A percentile compares a stretch with the other conserved stretches of the same genome.
These are phyloP conservation scores for Pisolithus albus DNA, from an alignment of 768 basidiomycete genomes.

Conservation along the genomic window DNA sequence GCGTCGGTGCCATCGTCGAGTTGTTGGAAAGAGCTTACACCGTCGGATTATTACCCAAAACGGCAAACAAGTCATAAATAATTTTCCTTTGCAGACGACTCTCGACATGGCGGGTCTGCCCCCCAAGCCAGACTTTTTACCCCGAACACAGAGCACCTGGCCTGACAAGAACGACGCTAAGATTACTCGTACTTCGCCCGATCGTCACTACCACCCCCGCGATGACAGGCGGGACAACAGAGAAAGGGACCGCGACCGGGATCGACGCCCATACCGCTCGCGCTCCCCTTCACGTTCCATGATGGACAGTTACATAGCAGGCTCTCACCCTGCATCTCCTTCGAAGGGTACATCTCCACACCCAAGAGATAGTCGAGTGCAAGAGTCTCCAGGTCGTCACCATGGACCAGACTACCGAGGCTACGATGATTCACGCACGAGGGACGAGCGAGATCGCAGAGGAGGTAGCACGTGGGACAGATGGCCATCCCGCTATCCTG, in stretches of 20 bases:
- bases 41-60: neutral
- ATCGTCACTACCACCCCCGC: slow-evolving; percentile 15
- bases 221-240: slow-evolving; percentile 16
- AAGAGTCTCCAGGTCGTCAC: slow-evolving; percentile 12
- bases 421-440: slow-evolving; percentile 9
- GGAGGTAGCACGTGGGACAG: neutral
- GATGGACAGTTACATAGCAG: neutral
- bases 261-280: slow-evolving; percentile 6
- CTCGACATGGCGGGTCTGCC: slow-evolving; percentile 24
- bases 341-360: neutral
- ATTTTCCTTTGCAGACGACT: neutral
- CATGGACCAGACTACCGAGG: slow-evolving; percentile 15
- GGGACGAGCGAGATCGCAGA: slow-evolving; percentile 3
- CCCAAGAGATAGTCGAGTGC: slow-evolving; percentile 11
- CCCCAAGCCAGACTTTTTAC: slow-evolving; percentile 23
- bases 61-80: neutral
- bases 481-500: neutral
- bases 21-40: neutral
- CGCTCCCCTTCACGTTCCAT: slow-evolving; percentile 8
- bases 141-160: slow-evolving; percentile 14
- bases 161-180: slow-evolving; percentile 12
- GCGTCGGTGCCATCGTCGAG: slow-evolving; percentile 37
- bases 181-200: slow-evolving; percentile 18
- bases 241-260: slow-evolving; percentile 1
- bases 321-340: slow-evolving; percentile 1